Evolutionary conservation across 345 rosid species (phyloP), one percentile per base, ranked within the genome.

Genomic region (Clarkia xantiana): DNA sequence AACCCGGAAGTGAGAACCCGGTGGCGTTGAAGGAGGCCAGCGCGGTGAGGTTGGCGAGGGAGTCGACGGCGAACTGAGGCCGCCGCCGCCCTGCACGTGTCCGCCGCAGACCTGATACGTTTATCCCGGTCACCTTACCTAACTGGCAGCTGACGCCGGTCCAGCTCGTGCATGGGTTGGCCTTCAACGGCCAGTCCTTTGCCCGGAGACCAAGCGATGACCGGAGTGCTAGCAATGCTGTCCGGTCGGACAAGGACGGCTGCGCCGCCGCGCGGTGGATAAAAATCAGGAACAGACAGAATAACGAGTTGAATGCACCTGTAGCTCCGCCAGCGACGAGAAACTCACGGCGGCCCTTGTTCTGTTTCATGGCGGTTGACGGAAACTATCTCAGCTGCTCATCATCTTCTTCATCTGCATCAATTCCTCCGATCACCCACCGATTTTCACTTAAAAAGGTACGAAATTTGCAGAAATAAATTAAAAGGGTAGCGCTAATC

Each of bases 21-120:
- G 91, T 79, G 25, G 86, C 86, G 45, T 79, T 79, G 53, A 82
- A 79, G 15, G 74, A 66, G 58, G 49, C 57, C 64, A 82, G 48
- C n/a, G 2, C 48, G 38, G 84, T 70, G 39, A 82, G 57, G 67
- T 82, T 76, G 13, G 49, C 65, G 17, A 82, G 67, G 14, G 81
- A 56, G 49, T 71, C 80, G 17, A 75, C 81, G 6, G 62, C 58
- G 61, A 82, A 82, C 52, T 59, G 62, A 0, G 86, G 84, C 62
- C 65, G 66, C 22, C 23, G 56, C 6, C 77, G 59, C 40, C 91
- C 91, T 14, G 51, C 5, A 40, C 75, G 62, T 14, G 86, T 82
- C 56, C 91, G 65, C 54, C 58, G 60, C 14, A 82, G 64, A 62
- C 91, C 81, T 17, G 81, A 76, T 23, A 82, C 58, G 57, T 49